phyloP scores from a whole-genome alignment of 768 basidiomycete genomes.

The Trametes gibbosa region DNA sequence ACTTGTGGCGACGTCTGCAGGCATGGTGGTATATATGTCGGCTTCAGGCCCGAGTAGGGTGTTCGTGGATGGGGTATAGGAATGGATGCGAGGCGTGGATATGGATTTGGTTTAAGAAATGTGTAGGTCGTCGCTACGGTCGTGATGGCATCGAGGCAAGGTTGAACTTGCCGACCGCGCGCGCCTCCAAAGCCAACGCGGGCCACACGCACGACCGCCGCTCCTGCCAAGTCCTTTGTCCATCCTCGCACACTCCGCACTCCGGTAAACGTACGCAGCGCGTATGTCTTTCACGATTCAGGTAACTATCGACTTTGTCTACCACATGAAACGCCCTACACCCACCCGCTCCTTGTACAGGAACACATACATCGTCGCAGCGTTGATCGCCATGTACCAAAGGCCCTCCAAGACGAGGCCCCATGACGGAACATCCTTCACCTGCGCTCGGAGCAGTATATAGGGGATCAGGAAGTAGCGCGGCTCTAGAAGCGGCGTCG shows the following conservation, averaged over 20 bases:
- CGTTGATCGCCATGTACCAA: conserved; percentile 78
- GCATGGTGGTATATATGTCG: conserved; percentile 39
- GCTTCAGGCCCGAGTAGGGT: conserved; percentile 14
- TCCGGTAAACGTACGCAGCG: not conserved
- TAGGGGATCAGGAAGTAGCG: conserved; percentile 94
- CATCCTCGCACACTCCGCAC: conserved; percentile 6
- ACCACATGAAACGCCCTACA: conserved; percentile 94
- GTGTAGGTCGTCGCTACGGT: conserved; percentile 18
- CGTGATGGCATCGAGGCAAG: conserved; percentile 18
- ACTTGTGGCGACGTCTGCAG: conserved; percentile 38
- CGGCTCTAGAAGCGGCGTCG: conserved; percentile 89
- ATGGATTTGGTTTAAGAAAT: too few species aligned
- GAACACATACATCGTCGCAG: conserved; percentile 76
- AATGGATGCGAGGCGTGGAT: conserved; percentile 9
- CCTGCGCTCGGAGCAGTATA: conserved; percentile 76
- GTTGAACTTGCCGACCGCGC: conserved; percentile 9
- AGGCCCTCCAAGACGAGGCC: conserved; percentile 60
- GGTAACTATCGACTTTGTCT: conserved; percentile 24
- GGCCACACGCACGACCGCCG: conserved; percentile 11
- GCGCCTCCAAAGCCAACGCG: conserved; percentile 1
- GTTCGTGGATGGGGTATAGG: conserved; percentile 17
- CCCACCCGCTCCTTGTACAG: conserved; percentile 72
- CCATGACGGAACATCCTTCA: conserved; percentile 52
- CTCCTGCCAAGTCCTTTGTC: conserved; percentile 7
- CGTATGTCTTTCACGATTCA: not conserved